phyloP scores from a whole-genome alignment of 1,284 basidiomycete genomes.

The Malassezia dermatis region DNA sequence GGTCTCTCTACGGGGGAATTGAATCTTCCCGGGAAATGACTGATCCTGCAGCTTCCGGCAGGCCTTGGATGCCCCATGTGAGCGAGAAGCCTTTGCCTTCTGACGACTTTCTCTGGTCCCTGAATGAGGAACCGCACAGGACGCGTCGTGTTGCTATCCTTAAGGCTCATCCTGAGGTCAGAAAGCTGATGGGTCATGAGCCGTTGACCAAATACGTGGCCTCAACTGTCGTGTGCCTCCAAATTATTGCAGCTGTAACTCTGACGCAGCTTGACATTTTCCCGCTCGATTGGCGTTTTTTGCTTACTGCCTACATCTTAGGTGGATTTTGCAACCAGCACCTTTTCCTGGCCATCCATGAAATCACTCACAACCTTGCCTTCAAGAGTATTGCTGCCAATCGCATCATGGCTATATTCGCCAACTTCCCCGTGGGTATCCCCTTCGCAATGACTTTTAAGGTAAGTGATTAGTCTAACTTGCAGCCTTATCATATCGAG shows the following conservation, averaged over 20 bases:
- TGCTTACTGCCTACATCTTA: constrained; percentile 69
- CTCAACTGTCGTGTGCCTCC: constrained; percentile 64
- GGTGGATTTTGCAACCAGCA: constrained; percentile 96
- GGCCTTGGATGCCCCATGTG: constrained; percentile 40
- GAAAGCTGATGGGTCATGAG: constrained; percentile 88
- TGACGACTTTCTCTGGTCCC: constrained; percentile 64
- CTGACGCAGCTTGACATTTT: constrained; percentile 44
- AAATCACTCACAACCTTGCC: constrained; percentile 94
- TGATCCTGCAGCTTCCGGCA: constrained; percentile 1
- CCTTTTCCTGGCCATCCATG: constrained; percentile 91
- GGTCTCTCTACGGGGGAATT: constrained; percentile 44
- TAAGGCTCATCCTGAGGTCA: constrained; percentile 86
- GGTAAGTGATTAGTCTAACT: constrained; percentile 24
- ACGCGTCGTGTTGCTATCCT: constrained; percentile 76
- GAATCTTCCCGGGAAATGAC: constrained; percentile 16
- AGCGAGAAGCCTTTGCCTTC: constrained; percentile 29
- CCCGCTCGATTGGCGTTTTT: constrained; percentile 62
- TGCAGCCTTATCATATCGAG: constrained; percentile 66
- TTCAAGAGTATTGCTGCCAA: constrained; percentile 75
- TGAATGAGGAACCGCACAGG: constrained; percentile 94
- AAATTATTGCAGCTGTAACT: constrained; percentile 58
- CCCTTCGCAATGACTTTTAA: constrained; percentile 96
- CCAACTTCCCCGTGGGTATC: constrained; percentile 83
- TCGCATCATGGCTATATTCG: constrained; percentile 74
- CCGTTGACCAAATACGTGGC: constrained; percentile 81